Percentiles rank a stretch among this genome's conserved stretches.
Conservation (phyloP, 2,329 filamentous ascomycete genomes). For the Sclerotinia borealis region DNA sequence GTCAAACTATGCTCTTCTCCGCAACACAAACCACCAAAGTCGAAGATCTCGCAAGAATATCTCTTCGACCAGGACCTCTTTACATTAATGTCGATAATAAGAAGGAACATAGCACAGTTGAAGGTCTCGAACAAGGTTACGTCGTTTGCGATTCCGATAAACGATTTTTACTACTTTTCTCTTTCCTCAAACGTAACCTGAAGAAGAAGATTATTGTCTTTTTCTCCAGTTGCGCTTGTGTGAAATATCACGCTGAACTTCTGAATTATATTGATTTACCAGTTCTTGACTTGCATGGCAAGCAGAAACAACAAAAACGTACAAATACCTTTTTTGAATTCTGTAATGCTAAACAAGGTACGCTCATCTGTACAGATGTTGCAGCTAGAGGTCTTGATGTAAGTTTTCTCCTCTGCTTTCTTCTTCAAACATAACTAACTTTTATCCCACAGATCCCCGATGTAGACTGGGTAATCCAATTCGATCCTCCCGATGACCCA, state of each 20-base stretch:
- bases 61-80: slow-evolving; percentile 79
- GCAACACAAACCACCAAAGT: slow-evolving; percentile 98
- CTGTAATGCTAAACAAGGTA: slow-evolving; percentile 75
- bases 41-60: slow-evolving; percentile 92
- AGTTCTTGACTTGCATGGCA: slow-evolving; percentile 80
- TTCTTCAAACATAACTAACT: not conserved
- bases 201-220: slow-evolving; percentile 96
- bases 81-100: slow-evolving; percentile 96
- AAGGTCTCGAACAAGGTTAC: slow-evolving; percentile 92
- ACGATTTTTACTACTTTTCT: slow-evolving; percentile 88
- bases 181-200: slow-evolving; percentile 83
- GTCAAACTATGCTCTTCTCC: slow-evolving; percentile 97
- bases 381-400: slow-evolving; percentile 89
- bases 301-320: slow-evolving; percentile 98
- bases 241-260: slow-evolving; percentile 92
- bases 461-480: slow-evolving; percentile 95
- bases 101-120: slow-evolving; percentile 86
- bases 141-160: slow-evolving; percentile 90
- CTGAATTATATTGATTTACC: slow-evolving; percentile 97
- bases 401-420: slow-evolving; percentile 31
- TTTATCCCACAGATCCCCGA: slow-evolving; percentile 61
- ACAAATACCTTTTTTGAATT: slow-evolving; percentile 99
- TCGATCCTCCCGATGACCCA: slow-evolving; percentile 88
- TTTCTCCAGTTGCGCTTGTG: slow-evolving; percentile 85
- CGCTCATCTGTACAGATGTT: slow-evolving; percentile 92